Conservation (phyloP, 2,329 filamentous ascomycete species). For the Fusarium nematophilum region DNA sequence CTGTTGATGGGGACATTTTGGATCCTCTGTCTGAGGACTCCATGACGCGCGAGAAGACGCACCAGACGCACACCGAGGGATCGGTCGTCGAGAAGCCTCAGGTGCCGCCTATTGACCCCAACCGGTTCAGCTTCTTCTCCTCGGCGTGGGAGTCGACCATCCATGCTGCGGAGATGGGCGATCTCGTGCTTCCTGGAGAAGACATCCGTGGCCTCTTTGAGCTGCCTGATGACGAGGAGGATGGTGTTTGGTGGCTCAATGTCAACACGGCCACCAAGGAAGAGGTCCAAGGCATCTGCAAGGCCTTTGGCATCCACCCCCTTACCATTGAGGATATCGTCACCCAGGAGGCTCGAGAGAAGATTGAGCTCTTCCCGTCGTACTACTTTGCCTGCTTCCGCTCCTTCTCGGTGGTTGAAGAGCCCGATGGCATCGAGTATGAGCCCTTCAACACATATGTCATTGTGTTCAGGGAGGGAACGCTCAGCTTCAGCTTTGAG, state of each 20-base stretch:
- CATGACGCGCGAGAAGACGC: conserved; percentile 59
- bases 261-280: conserved; percentile 90
- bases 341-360: conserved; percentile 95
- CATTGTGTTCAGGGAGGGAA: conserved; percentile 94
- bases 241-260: conserved; percentile 99
- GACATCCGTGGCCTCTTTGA: conserved; percentile 88
- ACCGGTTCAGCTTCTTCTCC: conserved; percentile 96
- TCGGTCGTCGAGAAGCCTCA: conserved; percentile 52
- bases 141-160: conserved; percentile 94
- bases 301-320: conserved; percentile 94
- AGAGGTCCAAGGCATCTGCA: conserved; percentile 88
- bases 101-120: conserved; percentile 67
- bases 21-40: conserved; percentile 62
- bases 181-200: conserved; percentile 89
- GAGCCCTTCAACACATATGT: conserved; percentile 98
- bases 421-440: conserved; percentile 84
- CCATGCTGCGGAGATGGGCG: conserved; percentile 88
- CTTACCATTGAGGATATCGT: conserved; percentile 96
- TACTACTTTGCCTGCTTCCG: conserved; percentile 99
- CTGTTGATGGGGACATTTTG: conserved; percentile 67
- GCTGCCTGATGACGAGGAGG: conserved; percentile 68
- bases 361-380: conserved; percentile 96
- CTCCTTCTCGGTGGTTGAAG: conserved; percentile 84
- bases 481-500: conserved; percentile 92
- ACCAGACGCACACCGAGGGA: conserved; percentile 43